Percentiles rank a stretch among this genome's conserved stretches.
Evolutionary conservation across 1,284 basidiomycete species (phyloP).

Genomic region (Rhodotorula sp.): DNA sequence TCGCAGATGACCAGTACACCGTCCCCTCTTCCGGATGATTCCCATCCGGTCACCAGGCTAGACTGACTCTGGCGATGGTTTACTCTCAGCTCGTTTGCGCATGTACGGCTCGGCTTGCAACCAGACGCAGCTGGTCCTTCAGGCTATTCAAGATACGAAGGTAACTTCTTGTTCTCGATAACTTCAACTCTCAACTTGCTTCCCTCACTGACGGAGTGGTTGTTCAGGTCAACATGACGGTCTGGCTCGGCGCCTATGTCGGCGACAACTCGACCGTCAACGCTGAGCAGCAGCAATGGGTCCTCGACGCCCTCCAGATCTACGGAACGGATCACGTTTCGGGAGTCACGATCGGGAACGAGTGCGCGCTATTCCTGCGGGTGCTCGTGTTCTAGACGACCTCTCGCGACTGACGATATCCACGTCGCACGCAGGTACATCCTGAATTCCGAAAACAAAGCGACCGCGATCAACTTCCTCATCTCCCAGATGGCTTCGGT

Average conservation of each 20-base stretch:
- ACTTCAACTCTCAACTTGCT: background rate
- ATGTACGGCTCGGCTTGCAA: conserved; percentile 55
- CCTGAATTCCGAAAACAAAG: conserved; percentile 58
- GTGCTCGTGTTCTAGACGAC: too few species aligned
- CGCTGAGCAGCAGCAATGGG: conserved; percentile 64
- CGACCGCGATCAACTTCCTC: conserved; percentile 9
- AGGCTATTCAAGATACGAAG: conserved; percentile 82
- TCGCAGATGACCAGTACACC: conserved; percentile 48
- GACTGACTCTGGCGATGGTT: background rate
- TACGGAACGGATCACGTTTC: conserved; percentile 75
- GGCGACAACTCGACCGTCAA: conserved; percentile 67
- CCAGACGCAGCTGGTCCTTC: conserved; percentile 58
- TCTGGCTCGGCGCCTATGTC: conserved; percentile 49
- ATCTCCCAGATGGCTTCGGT: conserved; percentile 10
- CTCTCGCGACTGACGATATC: too few species aligned
- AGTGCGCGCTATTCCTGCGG: conserved; percentile 33
- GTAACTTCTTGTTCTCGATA: conserved; percentile 57
- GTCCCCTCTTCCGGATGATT: background rate
- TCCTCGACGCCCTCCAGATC: conserved; percentile 66
- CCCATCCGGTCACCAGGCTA: too few species aligned
- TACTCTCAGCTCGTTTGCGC: conserved; percentile 24
- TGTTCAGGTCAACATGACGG: conserved; percentile 25
- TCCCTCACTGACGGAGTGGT: background rate
- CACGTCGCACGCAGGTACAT: conserved; percentile 59
- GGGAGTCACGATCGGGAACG: conserved; percentile 65